phyloP scores from a whole-genome alignment of 2,329 filamentous ascomycete genomes.

The Ophiostoma ips region DNA sequence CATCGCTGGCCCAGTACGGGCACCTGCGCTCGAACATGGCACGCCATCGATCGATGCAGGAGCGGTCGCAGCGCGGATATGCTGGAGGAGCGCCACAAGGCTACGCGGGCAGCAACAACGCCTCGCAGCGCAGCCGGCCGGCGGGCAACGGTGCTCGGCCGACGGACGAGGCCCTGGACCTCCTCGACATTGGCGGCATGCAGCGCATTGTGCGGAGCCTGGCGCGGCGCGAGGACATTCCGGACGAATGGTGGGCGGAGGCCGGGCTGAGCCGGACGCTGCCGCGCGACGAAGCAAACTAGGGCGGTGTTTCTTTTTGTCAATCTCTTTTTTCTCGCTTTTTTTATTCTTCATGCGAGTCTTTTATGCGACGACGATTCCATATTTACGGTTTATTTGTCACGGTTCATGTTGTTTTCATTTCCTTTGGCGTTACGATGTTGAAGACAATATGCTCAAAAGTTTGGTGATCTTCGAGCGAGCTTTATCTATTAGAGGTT shows the following conservation, averaged over 20 bases:
- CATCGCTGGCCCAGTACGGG: background rate
- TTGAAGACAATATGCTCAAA: background rate
- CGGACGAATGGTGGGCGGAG: slow-evolving; percentile 70
- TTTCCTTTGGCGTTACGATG: background rate
- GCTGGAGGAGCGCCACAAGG: background rate
- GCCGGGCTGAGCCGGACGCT: slow-evolving; percentile 51
- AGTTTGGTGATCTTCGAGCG: background rate
- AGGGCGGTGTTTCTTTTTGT: background rate
- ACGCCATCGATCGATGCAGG: background rate
- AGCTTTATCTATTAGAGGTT: too few species aligned
- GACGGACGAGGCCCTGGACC: slow-evolving; percentile 21
- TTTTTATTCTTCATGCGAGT: too few species aligned
- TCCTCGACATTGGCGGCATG: slow-evolving; percentile 43
- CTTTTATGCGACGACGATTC: too few species aligned
- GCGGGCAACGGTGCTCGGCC: background rate
- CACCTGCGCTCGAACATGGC: background rate
- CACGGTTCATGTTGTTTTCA: background rate
- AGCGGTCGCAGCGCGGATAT: background rate
- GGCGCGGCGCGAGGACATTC: slow-evolving; percentile 58
- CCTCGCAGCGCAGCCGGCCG: background rate
- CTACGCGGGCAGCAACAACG: background rate
- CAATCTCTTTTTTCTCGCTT: too few species aligned
- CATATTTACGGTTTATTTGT: background rate
- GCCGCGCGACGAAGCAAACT: slow-evolving; percentile 24
- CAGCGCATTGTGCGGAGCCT: slow-evolving; percentile 59